These are phyloP conservation scores for Adenanthera pavonina DNA, from an alignment of 306 rosid species.

Conservation along the genomic window DNA sequence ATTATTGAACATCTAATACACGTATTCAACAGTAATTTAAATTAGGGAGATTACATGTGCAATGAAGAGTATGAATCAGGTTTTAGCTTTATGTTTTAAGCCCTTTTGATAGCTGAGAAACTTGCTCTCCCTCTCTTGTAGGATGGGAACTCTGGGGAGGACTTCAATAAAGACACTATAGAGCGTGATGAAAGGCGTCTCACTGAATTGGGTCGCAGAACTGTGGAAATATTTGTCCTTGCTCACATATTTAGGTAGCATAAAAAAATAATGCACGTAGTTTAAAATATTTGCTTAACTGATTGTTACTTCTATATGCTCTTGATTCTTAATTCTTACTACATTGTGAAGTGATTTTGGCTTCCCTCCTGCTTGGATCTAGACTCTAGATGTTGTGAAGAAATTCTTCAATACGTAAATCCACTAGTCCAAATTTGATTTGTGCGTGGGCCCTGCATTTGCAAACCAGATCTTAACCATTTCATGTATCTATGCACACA, in stretches of 20 bases:
- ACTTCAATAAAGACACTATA: slow-evolving; percentile 87
- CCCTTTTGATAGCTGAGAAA: slow-evolving; percentile 28
- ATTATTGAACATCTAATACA: neutral
- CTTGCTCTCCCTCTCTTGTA: slow-evolving; percentile 38
- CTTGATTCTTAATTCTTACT: slow-evolving; percentile 19
- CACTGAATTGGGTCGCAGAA: slow-evolving; percentile 95
- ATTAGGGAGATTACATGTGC: slow-evolving; percentile 5
- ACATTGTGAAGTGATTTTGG: neutral
- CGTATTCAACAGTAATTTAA: neutral
- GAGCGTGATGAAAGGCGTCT: slow-evolving; percentile 98
- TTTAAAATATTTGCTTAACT: slow-evolving; percentile 26
- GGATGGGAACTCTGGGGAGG: slow-evolving; percentile 97
- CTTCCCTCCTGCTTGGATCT: neutral
- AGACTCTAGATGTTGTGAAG: neutral
- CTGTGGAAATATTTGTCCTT: slow-evolving; percentile 98
- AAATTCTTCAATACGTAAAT: too few relatives aligned
- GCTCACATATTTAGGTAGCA: slow-evolving; percentile 91
- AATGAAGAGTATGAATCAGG: slow-evolving; percentile 7
- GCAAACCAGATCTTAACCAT: too few relatives aligned
- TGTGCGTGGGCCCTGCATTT: too few relatives aligned
- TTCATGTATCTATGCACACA: too few relatives aligned
- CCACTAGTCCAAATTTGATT: too few relatives aligned
- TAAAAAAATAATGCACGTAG: neutral
- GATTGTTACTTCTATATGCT: slow-evolving; percentile 20
- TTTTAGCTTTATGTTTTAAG: slow-evolving; percentile 32